Percentiles rank a stretch among this genome's conserved stretches.
These are phyloP conservation scores for Saccharum officinarum DNA, from an alignment of 176 grass and related monocot species.

Conservation along the genomic window DNA sequence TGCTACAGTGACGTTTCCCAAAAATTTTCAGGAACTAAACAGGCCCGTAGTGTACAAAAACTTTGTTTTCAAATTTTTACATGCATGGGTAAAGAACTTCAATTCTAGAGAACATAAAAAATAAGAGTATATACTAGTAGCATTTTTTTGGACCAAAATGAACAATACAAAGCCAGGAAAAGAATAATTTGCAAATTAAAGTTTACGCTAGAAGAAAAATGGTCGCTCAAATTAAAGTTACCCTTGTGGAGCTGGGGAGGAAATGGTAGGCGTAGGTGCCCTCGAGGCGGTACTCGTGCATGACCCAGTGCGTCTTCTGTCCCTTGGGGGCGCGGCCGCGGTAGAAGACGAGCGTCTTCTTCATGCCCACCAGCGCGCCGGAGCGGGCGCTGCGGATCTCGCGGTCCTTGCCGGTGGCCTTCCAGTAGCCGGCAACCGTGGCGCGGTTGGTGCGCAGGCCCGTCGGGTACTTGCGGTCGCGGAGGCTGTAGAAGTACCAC, in stretches of 20 bases:
- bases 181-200: too few species aligned
- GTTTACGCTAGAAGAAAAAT: too few species aligned
- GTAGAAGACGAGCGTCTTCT: constrained; percentile 99
- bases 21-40: too few species aligned
- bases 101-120: too few species aligned
- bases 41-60: too few species aligned
- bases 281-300: constrained; percentile 94
- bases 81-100: too few species aligned
- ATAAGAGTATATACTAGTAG: too few species aligned
- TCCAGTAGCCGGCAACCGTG: constrained; percentile 87
- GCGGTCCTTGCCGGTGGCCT: constrained; percentile 99
- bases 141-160: too few species aligned
- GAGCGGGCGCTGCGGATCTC: constrained; percentile 64
- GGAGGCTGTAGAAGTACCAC: constrained; percentile 98
- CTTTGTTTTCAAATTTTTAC: too few species aligned
- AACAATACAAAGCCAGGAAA: too few species aligned
- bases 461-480: constrained; percentile 97
- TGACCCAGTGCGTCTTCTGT: constrained; percentile 91
- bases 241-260: constrained; percentile 58
- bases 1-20: too few species aligned
- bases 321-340: constrained; percentile 80
- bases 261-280: constrained; percentile 70
- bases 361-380: constrained; percentile 81
- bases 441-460: constrained; percentile 90
- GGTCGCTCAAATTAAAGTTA: not conserved